phyloP scores from a whole-genome alignment of 805 yeast species.

The Saturnispora sanitii region DNA sequence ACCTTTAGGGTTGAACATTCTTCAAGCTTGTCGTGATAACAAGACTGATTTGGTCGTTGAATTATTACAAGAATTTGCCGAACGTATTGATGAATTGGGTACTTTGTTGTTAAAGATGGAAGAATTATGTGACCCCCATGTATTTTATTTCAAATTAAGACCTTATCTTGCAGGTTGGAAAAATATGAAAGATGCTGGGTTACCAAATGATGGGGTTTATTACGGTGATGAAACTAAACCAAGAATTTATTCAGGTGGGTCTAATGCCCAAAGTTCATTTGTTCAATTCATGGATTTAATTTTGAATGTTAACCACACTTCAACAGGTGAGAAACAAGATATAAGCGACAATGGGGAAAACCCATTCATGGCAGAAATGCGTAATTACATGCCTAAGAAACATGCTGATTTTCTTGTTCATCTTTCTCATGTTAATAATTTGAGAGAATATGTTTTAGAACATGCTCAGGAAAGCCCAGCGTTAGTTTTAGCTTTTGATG shows the following conservation, averaged over 20 bases:
- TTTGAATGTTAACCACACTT: constrained; percentile 64
- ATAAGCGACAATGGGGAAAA: constrained; percentile 20
- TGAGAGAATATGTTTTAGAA: constrained; percentile 53
- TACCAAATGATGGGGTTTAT: constrained; percentile 54
- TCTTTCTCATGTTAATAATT: constrained; percentile 45
- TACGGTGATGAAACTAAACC: constrained; percentile 59
- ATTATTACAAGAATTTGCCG: constrained; percentile 58
- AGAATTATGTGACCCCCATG: constrained; percentile 91
- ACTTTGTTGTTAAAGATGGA: constrained; percentile 71
- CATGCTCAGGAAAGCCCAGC: constrained; percentile 37
- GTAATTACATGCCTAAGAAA: constrained; percentile 79
- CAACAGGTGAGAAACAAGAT: constrained; percentile 44
- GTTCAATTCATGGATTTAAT: constrained; percentile 79
- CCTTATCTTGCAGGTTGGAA: constrained; percentile 94
- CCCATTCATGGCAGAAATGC: constrained; percentile 71
- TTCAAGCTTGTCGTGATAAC: constrained; percentile 42
- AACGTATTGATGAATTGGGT: constrained; percentile 63
- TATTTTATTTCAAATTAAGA: constrained; percentile 75
- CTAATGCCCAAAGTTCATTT: constrained; percentile 86
- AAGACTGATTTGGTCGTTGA: constrained; percentile 33
- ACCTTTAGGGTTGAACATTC: constrained; percentile 56
- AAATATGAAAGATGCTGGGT: constrained; percentile 80
- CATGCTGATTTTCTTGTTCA: constrained; percentile 67
- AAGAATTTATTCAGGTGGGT: constrained; percentile 71
- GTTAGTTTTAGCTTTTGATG: constrained; percentile 68